Percentiles rank a stretch among this genome's conserved stretches.
Conservation (phyloP, 306 rosid genomes). For the Cotoneaster glaucophyllus region DNA sequence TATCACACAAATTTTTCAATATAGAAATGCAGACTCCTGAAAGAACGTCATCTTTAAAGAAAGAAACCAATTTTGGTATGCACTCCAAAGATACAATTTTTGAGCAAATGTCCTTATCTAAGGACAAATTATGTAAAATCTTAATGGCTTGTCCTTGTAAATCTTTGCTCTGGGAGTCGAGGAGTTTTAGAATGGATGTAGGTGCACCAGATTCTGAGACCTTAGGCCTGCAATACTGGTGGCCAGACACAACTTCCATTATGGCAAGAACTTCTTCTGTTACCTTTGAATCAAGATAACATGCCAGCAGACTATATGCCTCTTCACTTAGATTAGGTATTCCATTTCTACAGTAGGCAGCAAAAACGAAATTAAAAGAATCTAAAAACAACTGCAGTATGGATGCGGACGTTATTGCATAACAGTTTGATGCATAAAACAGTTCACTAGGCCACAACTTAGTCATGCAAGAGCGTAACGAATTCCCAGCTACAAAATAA, state of each 20-base stretch:
- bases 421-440: neutral
- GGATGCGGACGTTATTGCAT: neutral
- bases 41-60: conserved; percentile 31
- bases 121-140: conserved; percentile 49
- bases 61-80: conserved; percentile 59
- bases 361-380: neutral
- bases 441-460: neutral
- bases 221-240: conserved; percentile 26
- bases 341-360: conserved; percentile 42
- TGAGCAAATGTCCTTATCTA: conserved; percentile 32
- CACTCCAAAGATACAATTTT: conserved; percentile 40
- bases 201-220: conserved; percentile 51
- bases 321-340: conserved; percentile 37
- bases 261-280: conserved; percentile 53
- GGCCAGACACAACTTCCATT: conserved; percentile 60
- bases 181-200: conserved; percentile 36
- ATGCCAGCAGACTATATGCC: conserved; percentile 36
- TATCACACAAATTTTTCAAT: conserved; percentile 54
- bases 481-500: neutral
- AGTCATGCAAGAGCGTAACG: neutral
- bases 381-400: neutral
- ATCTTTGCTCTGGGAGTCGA: conserved; percentile 38
- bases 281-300: conserved; percentile 53
- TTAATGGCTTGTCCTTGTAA: conserved; percentile 48
- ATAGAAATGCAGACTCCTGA: conserved; percentile 45